These are phyloP conservation scores for Buxus sempervirens DNA, from an alignment of 164 flowering plant species.

Conservation along the genomic window DNA sequence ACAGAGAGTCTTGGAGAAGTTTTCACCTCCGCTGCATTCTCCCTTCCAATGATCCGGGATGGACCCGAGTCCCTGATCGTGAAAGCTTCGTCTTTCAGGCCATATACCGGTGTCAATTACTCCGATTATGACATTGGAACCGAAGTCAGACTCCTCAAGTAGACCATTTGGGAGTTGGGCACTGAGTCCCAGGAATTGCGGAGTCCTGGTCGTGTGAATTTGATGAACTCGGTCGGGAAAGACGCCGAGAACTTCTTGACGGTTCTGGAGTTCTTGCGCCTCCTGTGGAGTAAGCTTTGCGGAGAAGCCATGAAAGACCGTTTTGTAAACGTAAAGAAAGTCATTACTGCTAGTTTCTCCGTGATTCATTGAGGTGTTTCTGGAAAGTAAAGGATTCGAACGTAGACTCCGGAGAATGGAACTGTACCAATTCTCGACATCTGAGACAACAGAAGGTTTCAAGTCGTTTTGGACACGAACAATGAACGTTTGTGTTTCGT, in stretches of 20 bases:
- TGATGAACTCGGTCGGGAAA: constrained; percentile 33
- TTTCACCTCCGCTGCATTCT: constrained; percentile 32
- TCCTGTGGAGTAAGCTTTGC: constrained; percentile 31
- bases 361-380: not conserved
- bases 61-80: constrained; percentile 39
- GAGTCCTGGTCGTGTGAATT: constrained; percentile 47
- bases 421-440: constrained; percentile 47
- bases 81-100: constrained; percentile 53
- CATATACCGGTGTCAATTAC: constrained; percentile 55
- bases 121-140: constrained; percentile 47
- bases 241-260: constrained; percentile 27
- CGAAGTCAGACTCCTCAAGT: constrained; percentile 35
- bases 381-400: not conserved
- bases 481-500: constrained; percentile 27
- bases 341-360: not conserved
- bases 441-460: constrained; percentile 35
- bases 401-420: constrained; percentile 31
- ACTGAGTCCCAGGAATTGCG: constrained; percentile 42
- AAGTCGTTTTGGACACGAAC: constrained; percentile 38
- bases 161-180: not conserved
- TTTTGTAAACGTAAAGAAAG: constrained; percentile 40
- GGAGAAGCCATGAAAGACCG: constrained; percentile 54
- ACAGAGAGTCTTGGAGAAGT: constrained; percentile 31
- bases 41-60: constrained; percentile 51
- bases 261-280: constrained; percentile 22